Base-by-base conservation (phyloP, 2,329 filamentous ascomycete genomes). In the Aspergillus eucalypticola region DNA sequence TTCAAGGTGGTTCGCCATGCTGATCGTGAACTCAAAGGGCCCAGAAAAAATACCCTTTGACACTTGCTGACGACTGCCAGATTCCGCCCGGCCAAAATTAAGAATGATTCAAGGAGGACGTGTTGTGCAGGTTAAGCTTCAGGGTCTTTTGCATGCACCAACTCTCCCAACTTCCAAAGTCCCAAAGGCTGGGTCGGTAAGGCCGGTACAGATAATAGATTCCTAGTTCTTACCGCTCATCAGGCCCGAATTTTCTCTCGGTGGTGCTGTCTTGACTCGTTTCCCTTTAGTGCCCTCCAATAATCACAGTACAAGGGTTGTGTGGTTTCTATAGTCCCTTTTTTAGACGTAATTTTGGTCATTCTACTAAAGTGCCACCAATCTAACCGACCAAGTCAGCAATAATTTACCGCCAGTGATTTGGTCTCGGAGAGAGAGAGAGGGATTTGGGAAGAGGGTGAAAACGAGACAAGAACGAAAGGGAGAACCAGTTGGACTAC, bases 121-220 rank as follows among this genome's bases (percentile, higher is more conserved):
- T 56, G 59, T 60, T 55, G 44, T 60, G 59, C 54, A 54, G 56
- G 41, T 60, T 54, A 60, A 62, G 61, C 61, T 58, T 63, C 54
- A 58, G 58, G 59, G 56, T 59, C 61, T 54, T 39, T 19, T 29
- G 35, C 39, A 35, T 42, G 55, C 32, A 41, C 32, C 32, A 13
- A 15, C 32, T 35, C 32, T 13, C 10, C 10, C 25, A 27, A 27
- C 25, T 27, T 2, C 25, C 25, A 27, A 35, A 35, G 32, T 35
- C 5, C 48, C 13, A 29, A 29, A 54, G 52, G 39, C 25, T 13
- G 39, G 52, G 32, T n/a, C 51, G 17, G 11, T 23, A 39, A 21
- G 35, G 39, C 52, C 25, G 35, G 46, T 49, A 32, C 25, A 27
- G 25, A 27, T 27, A 27, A 27, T 27, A 27, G 25, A 27, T 49